These are phyloP conservation scores for Fusarium sp. DNA, from an alignment of 2,329 filamentous ascomycete genomes.

Conservation along the genomic window DNA sequence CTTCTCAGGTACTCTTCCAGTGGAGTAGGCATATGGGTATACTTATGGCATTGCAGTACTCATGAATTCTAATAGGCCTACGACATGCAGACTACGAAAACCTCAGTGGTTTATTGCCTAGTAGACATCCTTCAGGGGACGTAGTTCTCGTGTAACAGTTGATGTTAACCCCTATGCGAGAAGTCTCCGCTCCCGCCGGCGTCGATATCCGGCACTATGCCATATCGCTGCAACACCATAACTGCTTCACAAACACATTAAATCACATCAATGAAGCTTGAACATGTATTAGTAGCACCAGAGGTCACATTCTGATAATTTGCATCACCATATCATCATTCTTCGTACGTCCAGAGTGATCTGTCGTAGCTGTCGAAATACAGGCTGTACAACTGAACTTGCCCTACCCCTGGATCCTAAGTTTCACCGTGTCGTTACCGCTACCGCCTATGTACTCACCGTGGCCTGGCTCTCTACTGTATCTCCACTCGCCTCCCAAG, in stretches of 20 bases:
- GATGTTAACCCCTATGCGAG: not conserved
- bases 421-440: not conserved
- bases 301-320: not conserved
- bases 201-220: not conserved
- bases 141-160: not conserved
- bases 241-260: not conserved
- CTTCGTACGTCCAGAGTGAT: not conserved
- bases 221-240: not conserved
- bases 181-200: conserved; percentile 4
- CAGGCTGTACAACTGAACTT: not conserved
- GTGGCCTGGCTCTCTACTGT: not conserved
- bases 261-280: not conserved
- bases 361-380: not conserved
- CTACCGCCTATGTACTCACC: not conserved
- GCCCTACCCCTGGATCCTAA: not conserved
- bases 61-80: not conserved
- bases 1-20: not conserved
- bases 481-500: conserved; percentile 1
- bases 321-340: not conserved
- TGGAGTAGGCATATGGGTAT: not conserved
- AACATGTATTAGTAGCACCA: too few relatives aligned
- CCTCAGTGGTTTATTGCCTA: not conserved
- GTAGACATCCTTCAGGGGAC: not conserved
- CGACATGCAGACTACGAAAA: not conserved
- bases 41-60: not conserved